These are phyloP conservation scores for Rhodotorula diobovata DNA, from an alignment of 768 basidiomycete genomes.

Conservation along the genomic window DNA sequence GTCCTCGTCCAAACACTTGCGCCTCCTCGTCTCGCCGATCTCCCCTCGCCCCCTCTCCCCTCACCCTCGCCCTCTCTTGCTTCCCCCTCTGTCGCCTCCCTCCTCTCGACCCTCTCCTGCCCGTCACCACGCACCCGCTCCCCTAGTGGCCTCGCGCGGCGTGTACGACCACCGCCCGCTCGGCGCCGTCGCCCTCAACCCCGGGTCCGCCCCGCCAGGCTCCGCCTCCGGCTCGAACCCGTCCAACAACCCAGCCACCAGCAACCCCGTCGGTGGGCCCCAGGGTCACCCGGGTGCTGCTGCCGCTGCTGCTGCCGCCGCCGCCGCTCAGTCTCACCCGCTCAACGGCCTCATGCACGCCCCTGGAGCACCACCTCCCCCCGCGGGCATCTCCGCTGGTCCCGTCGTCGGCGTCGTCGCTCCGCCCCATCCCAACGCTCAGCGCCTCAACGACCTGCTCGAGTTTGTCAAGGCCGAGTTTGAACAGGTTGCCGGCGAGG, in stretches of 20 bases:
- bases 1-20: no score
- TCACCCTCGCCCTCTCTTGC: background rate
- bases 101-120: no score
- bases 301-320: background rate
- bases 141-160: conserved; percentile 1
- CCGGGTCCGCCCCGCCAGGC: background rate
- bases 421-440: conserved; percentile 25
- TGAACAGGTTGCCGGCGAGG: conserved; percentile 66
- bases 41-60: no score
- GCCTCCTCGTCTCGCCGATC: no score
- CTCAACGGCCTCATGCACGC: conserved; percentile 16
- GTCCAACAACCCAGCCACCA: background rate
- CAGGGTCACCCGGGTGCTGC: background rate
- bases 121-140: no score
- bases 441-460: conserved; percentile 58
- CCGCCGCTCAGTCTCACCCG: background rate
- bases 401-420: conserved; percentile 2
- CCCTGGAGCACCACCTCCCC: background rate
- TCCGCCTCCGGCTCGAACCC: background rate
- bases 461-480: conserved; percentile 80
- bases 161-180: conserved; percentile 26
- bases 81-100: background rate
- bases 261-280: background rate
- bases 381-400: background rate
- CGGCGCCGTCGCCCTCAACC: conserved; percentile 14